These are phyloP conservation scores for Chlorella sp. DNA, from an alignment of 139 green algal genomes.

Conservation along the genomic window DNA sequence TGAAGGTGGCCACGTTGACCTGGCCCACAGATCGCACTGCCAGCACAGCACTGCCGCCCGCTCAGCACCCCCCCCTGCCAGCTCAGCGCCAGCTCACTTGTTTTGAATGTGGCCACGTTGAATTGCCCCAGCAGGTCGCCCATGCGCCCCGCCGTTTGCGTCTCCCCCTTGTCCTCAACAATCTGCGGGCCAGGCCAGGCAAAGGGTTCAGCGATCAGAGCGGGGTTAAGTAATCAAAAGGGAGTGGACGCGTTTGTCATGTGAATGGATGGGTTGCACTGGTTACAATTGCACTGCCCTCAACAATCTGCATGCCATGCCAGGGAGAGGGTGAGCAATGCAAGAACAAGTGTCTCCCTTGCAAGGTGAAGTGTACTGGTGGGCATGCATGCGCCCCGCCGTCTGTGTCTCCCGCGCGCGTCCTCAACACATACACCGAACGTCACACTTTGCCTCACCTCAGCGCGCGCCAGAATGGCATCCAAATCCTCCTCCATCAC, in stretches of 20 bases:
- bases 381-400: too few species aligned
- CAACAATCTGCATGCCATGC: constrained; percentile 51
- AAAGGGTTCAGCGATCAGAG: background rate
- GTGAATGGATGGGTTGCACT: too few species aligned
- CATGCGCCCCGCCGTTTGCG: constrained; percentile 19
- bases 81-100: background rate
- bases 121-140: constrained; percentile 87
- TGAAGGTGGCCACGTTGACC: background rate
- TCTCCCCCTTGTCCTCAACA: constrained; percentile 50
- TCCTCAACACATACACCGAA: too few species aligned
- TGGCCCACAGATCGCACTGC: background rate
- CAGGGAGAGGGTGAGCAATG: background rate
- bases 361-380: background rate
- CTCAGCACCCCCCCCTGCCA: too few species aligned
- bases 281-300: too few species aligned
- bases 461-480: background rate
- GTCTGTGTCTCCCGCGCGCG: too few species aligned
- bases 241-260: too few species aligned
- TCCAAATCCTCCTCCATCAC: constrained; percentile 72
- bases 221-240: too few species aligned
- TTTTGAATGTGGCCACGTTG: constrained; percentile 91
- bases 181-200: constrained; percentile 32
- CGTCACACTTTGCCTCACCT: too few species aligned
- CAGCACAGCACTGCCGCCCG: too few species aligned
- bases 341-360: background rate